phyloP scores from a whole-genome alignment of 225 moss, liverwort and hornwort genomes.

The Polytrichum formosum region DNA sequence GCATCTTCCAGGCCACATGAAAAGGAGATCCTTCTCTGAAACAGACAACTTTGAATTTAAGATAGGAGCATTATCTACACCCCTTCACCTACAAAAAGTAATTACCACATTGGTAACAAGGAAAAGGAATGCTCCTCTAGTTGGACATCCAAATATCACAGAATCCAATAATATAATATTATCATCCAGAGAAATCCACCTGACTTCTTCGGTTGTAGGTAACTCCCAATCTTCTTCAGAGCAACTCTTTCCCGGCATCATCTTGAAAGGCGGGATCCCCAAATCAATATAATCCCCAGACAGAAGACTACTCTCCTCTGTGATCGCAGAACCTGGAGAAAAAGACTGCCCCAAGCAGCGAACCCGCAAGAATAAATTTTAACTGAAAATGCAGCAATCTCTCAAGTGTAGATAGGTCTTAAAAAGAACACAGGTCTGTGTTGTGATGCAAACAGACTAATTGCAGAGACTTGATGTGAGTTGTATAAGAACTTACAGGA shows the following conservation, averaged over 20 bases:
- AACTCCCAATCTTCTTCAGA: constrained; percentile 35
- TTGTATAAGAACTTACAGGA: constrained; percentile 45
- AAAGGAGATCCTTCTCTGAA: constrained; percentile 56
- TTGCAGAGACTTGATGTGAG: too few species aligned
- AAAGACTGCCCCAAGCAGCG: constrained; percentile 18
- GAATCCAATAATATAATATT: too few species aligned
- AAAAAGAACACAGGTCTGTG: neutral
- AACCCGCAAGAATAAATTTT: neutral
- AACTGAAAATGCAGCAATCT: too few species aligned
- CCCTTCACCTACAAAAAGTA: too few species aligned
- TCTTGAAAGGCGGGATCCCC: constrained; percentile 40
- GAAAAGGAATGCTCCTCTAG: too few species aligned
- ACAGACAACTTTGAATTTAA: neutral
- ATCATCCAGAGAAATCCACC: constrained; percentile 12
- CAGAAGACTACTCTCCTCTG: constrained; percentile 41
- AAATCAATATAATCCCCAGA: constrained; percentile 52
- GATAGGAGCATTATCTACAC: neutral
- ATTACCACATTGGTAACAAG: too few species aligned
- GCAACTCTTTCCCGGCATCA: constrained; percentile 18
- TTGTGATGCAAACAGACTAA: constrained; percentile 3
- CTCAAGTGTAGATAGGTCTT: too few species aligned
- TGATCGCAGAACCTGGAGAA: constrained; percentile 34
- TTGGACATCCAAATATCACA: too few species aligned
- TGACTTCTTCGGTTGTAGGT: constrained; percentile 34
- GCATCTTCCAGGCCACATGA: constrained; percentile 39